Evolutionary conservation across 495 filamentous ascomycete species (phyloP), one percentile per base, ranked within the genome.

Genomic region (Aeminium ludgeri): DNA sequence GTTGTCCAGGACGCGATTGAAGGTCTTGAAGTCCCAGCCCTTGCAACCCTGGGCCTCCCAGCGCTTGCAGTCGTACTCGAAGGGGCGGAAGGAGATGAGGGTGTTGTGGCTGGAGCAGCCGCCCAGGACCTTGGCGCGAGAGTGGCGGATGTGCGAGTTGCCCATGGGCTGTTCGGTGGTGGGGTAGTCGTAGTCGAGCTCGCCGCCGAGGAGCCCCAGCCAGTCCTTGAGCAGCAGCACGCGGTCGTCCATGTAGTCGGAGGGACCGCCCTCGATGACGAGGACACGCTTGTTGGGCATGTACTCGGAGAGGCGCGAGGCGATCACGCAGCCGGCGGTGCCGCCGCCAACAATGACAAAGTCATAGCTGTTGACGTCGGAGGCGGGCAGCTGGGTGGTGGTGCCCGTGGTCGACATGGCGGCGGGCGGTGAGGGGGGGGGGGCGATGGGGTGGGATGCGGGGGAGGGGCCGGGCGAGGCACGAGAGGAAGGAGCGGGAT

Each of bases 91-190:
- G 3, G 78, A 82, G 54, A 89, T 86, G 40, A 86, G 65, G 20
- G 82, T 86, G 55, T 89, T 89, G 66, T 89, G 82, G 34, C 76
- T 80, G 17, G 80, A 84, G 66, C 82, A 89, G 41, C 82, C 82
- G 48, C 82, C 82, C 19, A 89, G 69, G 10, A 86, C 79, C 64
- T 86, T 86, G 23, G 82, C 82, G 43, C 82, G 72, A 12, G 82
- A 82, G 59, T 86, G 81, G 38, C 80, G 73, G 59, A 89, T 86
- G 64, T 78, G 67, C 36, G 79, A 84, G 60, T 85, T 86, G 52
- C 79, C 80, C 43, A 52, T 58, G 10, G 81, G 80, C 58, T 87
- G 82, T 59, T 85, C 82, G 30, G 71, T 78, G n/a, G 82, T 89
- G 39, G 70, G 70, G 61, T 89, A 89, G 49, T 86, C 82, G 60